Evolutionary conservation across 306 rosid genomes (phyloP).

Genomic region (Sophora flavescens): DNA sequence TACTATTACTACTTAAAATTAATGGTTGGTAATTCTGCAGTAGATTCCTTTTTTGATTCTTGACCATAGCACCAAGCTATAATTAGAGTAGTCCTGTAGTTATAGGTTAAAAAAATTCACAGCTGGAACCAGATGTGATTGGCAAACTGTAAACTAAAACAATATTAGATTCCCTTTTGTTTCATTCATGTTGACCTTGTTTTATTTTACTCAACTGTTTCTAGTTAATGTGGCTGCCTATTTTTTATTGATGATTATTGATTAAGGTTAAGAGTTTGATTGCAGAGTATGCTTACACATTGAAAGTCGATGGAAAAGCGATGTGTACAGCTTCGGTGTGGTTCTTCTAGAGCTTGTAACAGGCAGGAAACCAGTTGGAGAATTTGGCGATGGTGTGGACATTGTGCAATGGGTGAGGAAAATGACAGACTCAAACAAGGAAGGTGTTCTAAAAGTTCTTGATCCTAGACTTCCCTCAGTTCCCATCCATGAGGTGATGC

Average conservation of each 20-base stretch:
- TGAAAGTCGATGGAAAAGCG: slow-evolving; percentile 89
- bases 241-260: background rate
- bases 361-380: slow-evolving; percentile 88
- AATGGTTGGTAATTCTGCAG: slow-evolving; percentile 35
- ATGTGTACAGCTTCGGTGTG: slow-evolving; percentile 89
- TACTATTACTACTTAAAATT: slow-evolving; percentile 39
- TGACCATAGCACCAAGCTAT: slow-evolving; percentile 40
- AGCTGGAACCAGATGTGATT: slow-evolving; percentile 7
- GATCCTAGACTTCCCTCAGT: slow-evolving; percentile 64
- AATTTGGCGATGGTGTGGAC: slow-evolving; percentile 93
- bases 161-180: background rate
- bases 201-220: slow-evolving; percentile 12
- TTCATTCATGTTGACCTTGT: background rate
- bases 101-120: slow-evolving; percentile 35
- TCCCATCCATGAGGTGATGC: slow-evolving; percentile 63
- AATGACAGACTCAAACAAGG: slow-evolving; percentile 61
- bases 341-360: slow-evolving; percentile 81
- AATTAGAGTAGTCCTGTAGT: slow-evolving; percentile 13
- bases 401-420: slow-evolving; percentile 86
- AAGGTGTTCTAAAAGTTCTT: slow-evolving; percentile 55
- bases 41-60: slow-evolving; percentile 36
- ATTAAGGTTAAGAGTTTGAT: slow-evolving; percentile 38
- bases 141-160: background rate
- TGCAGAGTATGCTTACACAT: slow-evolving; percentile 89
- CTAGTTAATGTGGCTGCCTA: background rate